A percentile compares a stretch with the other conserved stretches of the same genome.
Conservation (phyloP, 176 grass and related monocot species). For the Lolium perenne region DNA sequence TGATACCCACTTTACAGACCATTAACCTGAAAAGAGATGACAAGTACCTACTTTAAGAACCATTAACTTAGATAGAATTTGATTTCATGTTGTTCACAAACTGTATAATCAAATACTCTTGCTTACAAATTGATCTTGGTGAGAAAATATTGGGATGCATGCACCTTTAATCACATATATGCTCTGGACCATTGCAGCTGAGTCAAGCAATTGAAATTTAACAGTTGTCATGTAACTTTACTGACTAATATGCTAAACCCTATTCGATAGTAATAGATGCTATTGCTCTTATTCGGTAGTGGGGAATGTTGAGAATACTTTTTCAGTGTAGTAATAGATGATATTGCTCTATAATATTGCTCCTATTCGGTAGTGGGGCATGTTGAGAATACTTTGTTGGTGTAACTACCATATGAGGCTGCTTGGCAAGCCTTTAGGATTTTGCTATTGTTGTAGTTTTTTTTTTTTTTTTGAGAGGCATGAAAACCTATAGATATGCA, state of each 20-base stretch:
- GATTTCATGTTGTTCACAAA: no score
- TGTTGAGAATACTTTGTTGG: not conserved
- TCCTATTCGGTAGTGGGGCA: not conserved
- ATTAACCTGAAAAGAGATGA: no score
- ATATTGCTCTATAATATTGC: no score
- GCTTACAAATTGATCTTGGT: no score
- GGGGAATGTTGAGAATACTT: not conserved
- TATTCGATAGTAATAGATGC: not conserved
- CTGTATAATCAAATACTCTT: no score
- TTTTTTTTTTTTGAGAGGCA: conserved; percentile 7
- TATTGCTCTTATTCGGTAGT: not conserved
- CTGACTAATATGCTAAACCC: not conserved
- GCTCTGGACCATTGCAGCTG: not conserved
- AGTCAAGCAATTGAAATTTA: not conserved
- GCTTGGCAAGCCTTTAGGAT: not conserved
- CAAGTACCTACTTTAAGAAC: no score
- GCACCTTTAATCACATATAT: no score
- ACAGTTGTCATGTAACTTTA: not conserved
- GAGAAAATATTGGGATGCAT: no score
- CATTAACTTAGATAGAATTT: no score
- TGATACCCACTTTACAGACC: no score
- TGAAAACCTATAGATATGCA: not conserved
- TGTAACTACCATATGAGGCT: not conserved
- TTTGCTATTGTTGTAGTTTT: not conserved
- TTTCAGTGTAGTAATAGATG: not conserved